A percentile compares a stretch with the other conserved stretches of the same genome.
These are phyloP conservation scores for Leccinum huronense DNA, from an alignment of 1,284 basidiomycete species.

Conservation along the genomic window DNA sequence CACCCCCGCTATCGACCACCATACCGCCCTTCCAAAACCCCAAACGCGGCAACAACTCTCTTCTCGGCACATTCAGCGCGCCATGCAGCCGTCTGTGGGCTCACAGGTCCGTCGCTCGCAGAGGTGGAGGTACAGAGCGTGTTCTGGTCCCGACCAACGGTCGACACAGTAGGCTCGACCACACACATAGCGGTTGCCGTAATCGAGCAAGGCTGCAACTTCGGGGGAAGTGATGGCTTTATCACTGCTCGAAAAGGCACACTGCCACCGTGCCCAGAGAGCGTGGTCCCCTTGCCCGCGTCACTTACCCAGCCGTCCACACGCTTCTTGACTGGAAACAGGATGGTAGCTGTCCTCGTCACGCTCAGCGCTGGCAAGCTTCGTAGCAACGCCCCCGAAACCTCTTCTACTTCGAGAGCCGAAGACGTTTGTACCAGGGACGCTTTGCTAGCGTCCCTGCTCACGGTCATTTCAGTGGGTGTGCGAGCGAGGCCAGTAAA, in stretches of 20 bases:
- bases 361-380: not conserved
- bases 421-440: not conserved
- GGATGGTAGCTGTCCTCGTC: conserved; percentile 18
- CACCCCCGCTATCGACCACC: too few species aligned
- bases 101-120: conserved; percentile 2
- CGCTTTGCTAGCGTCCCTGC: not conserved
- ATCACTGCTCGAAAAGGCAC: not conserved
- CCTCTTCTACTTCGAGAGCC: not conserved
- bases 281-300: conserved; percentile 10
- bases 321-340: conserved; percentile 27
- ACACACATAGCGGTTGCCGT: not conserved
- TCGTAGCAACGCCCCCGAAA: not conserved
- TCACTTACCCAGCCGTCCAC: not conserved
- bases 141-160: not conserved
- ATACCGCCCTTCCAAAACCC: conserved; percentile 22
- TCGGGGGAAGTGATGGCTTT: not conserved
- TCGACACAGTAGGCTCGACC: not conserved
- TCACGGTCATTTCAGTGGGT: conserved; percentile 1
- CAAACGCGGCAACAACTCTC: conserved; percentile 28
- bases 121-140: not conserved
- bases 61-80: conserved; percentile 23
- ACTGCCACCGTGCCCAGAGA: not conserved
- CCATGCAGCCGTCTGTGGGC: conserved; percentile 22
- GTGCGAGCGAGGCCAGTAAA: not conserved
- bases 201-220: conserved; percentile 5